A percentile compares a stretch with the other conserved stretches of the same genome.
Evolutionary conservation across 176 grass and related monocot genomes (phyloP).

Genomic region (Calamus simplicifolius): DNA sequence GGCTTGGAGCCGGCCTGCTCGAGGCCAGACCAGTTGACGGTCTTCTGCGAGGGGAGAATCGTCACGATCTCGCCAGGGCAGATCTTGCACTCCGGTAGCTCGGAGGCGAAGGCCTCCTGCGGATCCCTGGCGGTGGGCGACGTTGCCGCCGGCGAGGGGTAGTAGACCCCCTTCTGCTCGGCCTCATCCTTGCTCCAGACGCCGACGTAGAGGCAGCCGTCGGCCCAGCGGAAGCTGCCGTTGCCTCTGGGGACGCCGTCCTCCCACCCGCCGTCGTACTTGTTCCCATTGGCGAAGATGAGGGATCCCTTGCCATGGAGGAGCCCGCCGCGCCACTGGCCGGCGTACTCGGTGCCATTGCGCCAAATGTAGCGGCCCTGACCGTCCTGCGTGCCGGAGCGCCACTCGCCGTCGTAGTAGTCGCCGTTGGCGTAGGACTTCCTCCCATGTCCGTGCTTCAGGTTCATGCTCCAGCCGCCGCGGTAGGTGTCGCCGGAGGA

Average conservation of each 20-base stretch:
- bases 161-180: slow-evolving; percentile 80
- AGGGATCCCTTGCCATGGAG: slow-evolving; percentile 4
- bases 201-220: slow-evolving; percentile 73
- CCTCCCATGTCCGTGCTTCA: slow-evolving; percentile 10
- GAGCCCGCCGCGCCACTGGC: slow-evolving; percentile 9
- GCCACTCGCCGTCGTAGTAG: slow-evolving; percentile 19
- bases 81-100: slow-evolving; percentile 39
- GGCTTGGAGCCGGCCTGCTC: slow-evolving; percentile 9
- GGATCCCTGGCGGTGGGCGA: slow-evolving; percentile 70
- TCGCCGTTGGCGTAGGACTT: slow-evolving; percentile 18
- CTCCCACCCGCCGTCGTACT: slow-evolving; percentile 88
- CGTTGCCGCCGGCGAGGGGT: slow-evolving; percentile 49
- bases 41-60: slow-evolving; percentile 47
- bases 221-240: slow-evolving; percentile 73
- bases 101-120: slow-evolving; percentile 54
- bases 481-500: slow-evolving; percentile 7
- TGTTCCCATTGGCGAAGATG: slow-evolving; percentile 4
- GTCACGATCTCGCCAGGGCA: slow-evolving; percentile 33
- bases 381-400: slow-evolving; percentile 20
- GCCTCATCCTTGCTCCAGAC: slow-evolving; percentile 54
- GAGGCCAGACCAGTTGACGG: slow-evolving; percentile 48
- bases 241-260: slow-evolving; percentile 66
- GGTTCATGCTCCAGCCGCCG: slow-evolving; percentile 18
- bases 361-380: slow-evolving; percentile 15
- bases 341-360: slow-evolving; percentile 11